phyloP scores from a whole-genome alignment of 805 yeast genomes.

The Candida ascalaphidarum region DNA sequence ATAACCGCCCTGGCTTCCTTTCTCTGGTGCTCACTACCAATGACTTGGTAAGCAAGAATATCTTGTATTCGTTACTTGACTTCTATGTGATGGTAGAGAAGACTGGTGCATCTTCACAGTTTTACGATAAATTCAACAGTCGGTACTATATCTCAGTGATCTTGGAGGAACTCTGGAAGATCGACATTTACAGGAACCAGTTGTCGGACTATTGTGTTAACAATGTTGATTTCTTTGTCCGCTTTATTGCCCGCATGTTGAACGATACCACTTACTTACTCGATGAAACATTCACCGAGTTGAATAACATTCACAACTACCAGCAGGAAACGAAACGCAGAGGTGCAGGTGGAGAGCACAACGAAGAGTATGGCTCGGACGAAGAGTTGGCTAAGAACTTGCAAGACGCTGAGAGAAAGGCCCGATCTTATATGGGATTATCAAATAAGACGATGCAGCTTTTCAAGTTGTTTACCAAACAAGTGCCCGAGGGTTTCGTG shows the following conservation, averaged over 20 bases:
- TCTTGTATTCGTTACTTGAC: constrained; percentile 78
- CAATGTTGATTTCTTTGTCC: constrained; percentile 76
- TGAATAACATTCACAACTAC: constrained; percentile 67
- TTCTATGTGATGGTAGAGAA: constrained; percentile 92
- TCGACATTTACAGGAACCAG: constrained; percentile 58
- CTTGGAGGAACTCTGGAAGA: constrained; percentile 76
- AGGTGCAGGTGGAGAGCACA: constrained; percentile 17
- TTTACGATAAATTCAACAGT: constrained; percentile 90
- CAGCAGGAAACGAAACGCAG: constrained; percentile 58
- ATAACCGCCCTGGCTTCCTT: constrained; percentile 69
- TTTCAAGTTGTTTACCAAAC: constrained; percentile 73
- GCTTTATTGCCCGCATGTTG: constrained; percentile 89
- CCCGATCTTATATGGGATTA: constrained; percentile 73
- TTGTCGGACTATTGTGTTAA: constrained; percentile 57
- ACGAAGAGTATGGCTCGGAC: constrained; percentile 39
- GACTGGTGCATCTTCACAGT: constrained; percentile 92
- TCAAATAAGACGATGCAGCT: constrained; percentile 76
- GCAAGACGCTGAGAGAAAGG: constrained; percentile 60
- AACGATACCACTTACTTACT: constrained; percentile 88
- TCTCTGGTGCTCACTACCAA: constrained; percentile 56
- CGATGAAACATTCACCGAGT: constrained; percentile 81
- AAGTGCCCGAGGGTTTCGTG: constrained; percentile 79
- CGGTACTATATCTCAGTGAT: constrained; percentile 81
- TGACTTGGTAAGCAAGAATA: constrained; percentile 50
- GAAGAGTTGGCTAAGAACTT: constrained; percentile 56